Percentiles rank a stretch among this genome's conserved stretches.
Conservation (phyloP, 164 flowering plant genomes). For the Magnolia changhungtana region DNA sequence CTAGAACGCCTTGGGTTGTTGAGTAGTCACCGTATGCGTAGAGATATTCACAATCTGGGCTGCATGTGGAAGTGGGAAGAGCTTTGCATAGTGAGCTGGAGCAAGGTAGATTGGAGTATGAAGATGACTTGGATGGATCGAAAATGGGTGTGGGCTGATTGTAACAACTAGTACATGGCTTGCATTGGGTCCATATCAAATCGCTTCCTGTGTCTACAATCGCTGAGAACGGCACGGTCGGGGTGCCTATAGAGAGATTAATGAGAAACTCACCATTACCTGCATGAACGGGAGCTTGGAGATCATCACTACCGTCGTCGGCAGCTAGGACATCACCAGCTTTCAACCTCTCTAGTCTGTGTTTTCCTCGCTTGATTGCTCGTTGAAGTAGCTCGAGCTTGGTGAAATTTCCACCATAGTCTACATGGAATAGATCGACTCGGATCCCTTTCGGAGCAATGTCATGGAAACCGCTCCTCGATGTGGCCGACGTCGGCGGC, state of each 20-base stretch:
- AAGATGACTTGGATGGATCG: slow-evolving; percentile 60
- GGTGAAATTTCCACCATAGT: slow-evolving; percentile 52
- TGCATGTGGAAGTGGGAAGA: slow-evolving; percentile 46
- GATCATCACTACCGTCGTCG: background rate
- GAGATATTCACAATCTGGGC: slow-evolving; percentile 51
- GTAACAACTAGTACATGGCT: slow-evolving; percentile 63
- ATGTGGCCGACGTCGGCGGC: slow-evolving; percentile 23
- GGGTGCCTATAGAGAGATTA: slow-evolving; percentile 68
- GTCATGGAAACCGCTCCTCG: slow-evolving; percentile 15
- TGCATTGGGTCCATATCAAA: slow-evolving; percentile 85
- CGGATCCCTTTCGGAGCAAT: slow-evolving; percentile 34
- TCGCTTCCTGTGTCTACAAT: slow-evolving; percentile 93
- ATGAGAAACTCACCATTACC: slow-evolving; percentile 72
- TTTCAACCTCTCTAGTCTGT: slow-evolving; percentile 39
- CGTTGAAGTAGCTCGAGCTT: slow-evolving; percentile 51
- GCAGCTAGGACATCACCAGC: slow-evolving; percentile 15
- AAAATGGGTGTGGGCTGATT: slow-evolving; percentile 61
- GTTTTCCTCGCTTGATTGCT: slow-evolving; percentile 45
- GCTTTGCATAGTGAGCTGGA: slow-evolving; percentile 45
- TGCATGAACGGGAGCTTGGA: slow-evolving; percentile 33
- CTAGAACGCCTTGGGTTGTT: slow-evolving; percentile 61
- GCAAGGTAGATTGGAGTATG: slow-evolving; percentile 59
- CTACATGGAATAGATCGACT: slow-evolving; percentile 53
- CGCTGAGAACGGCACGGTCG: slow-evolving; percentile 47
- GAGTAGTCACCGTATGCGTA: slow-evolving; percentile 81